Evolutionary conservation across 345 rosid genomes (phyloP).

Genomic region (Geranium rotundifolium): DNA sequence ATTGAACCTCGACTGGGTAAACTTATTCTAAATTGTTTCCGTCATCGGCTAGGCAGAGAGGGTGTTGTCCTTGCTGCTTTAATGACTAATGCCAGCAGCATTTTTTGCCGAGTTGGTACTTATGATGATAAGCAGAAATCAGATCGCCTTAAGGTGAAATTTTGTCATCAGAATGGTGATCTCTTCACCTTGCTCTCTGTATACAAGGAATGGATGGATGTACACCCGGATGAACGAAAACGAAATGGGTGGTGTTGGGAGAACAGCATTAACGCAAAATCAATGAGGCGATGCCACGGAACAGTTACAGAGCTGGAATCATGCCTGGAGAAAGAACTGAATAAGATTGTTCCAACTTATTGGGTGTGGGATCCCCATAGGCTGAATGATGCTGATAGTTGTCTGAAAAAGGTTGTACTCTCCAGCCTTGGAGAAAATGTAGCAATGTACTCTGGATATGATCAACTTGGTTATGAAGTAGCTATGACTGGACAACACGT

Average conservation of each 20-base stretch:
- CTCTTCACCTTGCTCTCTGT: background rate
- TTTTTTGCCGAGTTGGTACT: conserved; percentile 24
- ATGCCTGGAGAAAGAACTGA: background rate
- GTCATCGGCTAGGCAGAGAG: conserved; percentile 49
- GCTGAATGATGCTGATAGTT: conserved; percentile 28
- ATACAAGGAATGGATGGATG: background rate
- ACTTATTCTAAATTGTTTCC: conserved; percentile 50
- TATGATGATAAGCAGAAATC: conserved; percentile 33
- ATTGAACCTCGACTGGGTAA: conserved; percentile 89
- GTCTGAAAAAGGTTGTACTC: conserved; percentile 52
- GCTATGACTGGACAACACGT: conserved; percentile 62
- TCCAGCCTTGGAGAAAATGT: conserved; percentile 73
- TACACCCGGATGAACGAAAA: conserved; percentile 18
- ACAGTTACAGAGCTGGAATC: conserved; percentile 50
- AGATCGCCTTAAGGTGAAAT: background rate
- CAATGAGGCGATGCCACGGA: conserved; percentile 77
- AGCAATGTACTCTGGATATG: conserved; percentile 78
- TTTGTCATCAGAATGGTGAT: background rate
- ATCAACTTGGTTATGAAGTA: conserved; percentile 81
- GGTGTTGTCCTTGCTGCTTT: conserved; percentile 42
- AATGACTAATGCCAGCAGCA: background rate
- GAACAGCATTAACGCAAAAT: background rate
- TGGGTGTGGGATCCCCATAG: conserved; percentile 50
- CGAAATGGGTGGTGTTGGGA: conserved; percentile 25
- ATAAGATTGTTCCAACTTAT: background rate